Base-by-base conservation (phyloP, 331 rosid genomes). In the Pyrus hybrid region DNA sequence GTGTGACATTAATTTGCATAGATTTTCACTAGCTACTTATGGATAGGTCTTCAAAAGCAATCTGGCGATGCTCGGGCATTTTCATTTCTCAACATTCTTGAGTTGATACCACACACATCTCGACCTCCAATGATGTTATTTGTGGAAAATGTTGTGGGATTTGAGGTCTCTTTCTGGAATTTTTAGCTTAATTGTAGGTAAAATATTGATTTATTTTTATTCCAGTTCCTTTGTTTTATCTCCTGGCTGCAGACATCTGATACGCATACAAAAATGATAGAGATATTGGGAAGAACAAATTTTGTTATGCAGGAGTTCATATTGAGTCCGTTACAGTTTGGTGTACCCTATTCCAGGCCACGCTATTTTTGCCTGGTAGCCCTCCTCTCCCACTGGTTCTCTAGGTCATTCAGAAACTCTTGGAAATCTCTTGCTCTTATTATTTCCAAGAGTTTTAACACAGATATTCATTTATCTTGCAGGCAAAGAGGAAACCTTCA, bases 341-440 rank as follows among this genome's bases (percentile, higher is more conserved):
- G 93, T 63, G 87, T 95, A 75, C 99, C 99, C 68, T 95, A 92
- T 87, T 92, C 99, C 23, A 87, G 99, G 88, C 97, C 97, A n/a
- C 90, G 99, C 2, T 95, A 92, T 77, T 90, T 95, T 87, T 95
- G 97, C 83, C 87, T 95, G 97, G 97, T 90, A 78, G 25, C 75
- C 74, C 30, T 76, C 53, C 79, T 72, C 12, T 74, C 63, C 63
- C 29, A 30, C 23, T 28, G 61, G 20, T 77, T 77, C 35, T 12
- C 49, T 68, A 43, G 33, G 43, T 4, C 8, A 3, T 81, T 63
- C 60, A 8, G 56, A 81, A 18, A 56, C 49, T 65, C 23, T n/a
- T 22, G 61, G 67, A 41, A 18, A 33, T 49, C 53, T 21, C 3
- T 4, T 63, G 25, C 32, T 73, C 37, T 57, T 73, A 45, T 47